Evolutionary conservation across 2,329 filamentous ascomycete species (phyloP), one percentile per base, ranked within the genome.

Genomic region (Pestalotiopsis sp.): DNA sequence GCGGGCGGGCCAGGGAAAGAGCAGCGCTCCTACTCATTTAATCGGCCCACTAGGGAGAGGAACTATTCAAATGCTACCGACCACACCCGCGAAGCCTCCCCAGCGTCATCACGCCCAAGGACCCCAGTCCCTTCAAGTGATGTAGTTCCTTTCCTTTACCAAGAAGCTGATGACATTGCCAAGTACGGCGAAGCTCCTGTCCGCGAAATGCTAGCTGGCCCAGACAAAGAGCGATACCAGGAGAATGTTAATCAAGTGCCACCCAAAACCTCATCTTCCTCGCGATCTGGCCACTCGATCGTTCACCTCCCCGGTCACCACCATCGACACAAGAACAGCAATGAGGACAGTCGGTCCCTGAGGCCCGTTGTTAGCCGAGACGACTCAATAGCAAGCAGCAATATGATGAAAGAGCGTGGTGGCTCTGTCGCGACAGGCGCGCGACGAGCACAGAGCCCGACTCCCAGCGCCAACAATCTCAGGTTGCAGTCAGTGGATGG

Each of bases 131-230:
- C 93, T 57, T 93, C 93, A 13, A 96, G 93, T 76, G 95, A 98
- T 81, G 94, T 99, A 69, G 96, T 97, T 52, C 96, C 96, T n/a
- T 99, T 97, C 87, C 87, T 97, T 71, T 98, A 96, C 78, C 96
- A 98, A 81, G 93, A 96, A 78, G 88, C 88, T 73, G 89, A 93
- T 83, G 92, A 95, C 77, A 93, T 94, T 75, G 89, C 89, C 60
- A 89, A 90, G 72, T 93, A 91, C 81, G 93, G 92, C 70, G 92
- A 94, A 80, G 92, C 92, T 59, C 93, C 92, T 38, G 90, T 95
- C 66, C 88, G 91, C 76, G 87, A 91, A 73, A 89, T 88, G 70
- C 88, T 93, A 71, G 89, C 88, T 56, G 90, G 91, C 12, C 88
- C 89, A 59, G 92, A 94, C 79, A 89, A 88, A 77, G 89, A 92